Evolutionary conservation across 139 green algal species (phyloP).

Genomic region (Coelastrella sp.): DNA sequence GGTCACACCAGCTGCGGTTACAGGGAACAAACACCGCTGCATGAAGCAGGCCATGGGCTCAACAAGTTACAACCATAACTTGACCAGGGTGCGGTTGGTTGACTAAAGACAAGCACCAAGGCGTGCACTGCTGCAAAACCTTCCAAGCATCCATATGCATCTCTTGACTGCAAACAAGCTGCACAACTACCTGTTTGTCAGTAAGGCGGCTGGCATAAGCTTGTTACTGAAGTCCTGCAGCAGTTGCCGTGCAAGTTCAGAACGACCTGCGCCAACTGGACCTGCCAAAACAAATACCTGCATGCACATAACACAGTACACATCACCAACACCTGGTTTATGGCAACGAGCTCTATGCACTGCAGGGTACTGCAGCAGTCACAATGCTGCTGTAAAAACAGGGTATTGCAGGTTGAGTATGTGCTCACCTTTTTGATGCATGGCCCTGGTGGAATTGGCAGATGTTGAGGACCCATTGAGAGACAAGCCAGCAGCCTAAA

Average conservation of each 20-base stretch:
- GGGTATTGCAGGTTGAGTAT: no score
- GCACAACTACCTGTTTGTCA: slow-evolving; percentile 43
- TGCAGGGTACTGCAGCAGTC: no score
- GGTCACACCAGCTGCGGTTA: no score
- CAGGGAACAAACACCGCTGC: background rate
- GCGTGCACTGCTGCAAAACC: no score
- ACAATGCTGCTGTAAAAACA: no score
- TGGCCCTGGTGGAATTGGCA: slow-evolving; percentile 36
- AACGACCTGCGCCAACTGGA: slow-evolving; percentile 57
- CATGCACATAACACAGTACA: background rate
- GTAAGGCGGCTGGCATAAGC: slow-evolving; percentile 47
- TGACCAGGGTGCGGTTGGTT: no score
- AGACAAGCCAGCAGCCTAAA: slow-evolving; percentile 62
- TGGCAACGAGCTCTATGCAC: no score
- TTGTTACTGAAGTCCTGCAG: slow-evolving; percentile 47
- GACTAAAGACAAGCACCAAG: no score
- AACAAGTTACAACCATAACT: no score
- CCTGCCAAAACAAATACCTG: slow-evolving; percentile 65
- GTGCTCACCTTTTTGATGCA: slow-evolving; percentile 30
- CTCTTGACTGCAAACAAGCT: background rate
- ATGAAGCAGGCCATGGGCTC: no score
- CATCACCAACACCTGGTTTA: background rate
- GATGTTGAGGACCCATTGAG: slow-evolving; percentile 56
- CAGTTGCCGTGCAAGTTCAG: slow-evolving; percentile 53
- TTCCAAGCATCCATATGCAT: no score